phyloP scores from a whole-genome alignment of 352 stramenopile species.

The Pythium aphanidermatum region DNA sequence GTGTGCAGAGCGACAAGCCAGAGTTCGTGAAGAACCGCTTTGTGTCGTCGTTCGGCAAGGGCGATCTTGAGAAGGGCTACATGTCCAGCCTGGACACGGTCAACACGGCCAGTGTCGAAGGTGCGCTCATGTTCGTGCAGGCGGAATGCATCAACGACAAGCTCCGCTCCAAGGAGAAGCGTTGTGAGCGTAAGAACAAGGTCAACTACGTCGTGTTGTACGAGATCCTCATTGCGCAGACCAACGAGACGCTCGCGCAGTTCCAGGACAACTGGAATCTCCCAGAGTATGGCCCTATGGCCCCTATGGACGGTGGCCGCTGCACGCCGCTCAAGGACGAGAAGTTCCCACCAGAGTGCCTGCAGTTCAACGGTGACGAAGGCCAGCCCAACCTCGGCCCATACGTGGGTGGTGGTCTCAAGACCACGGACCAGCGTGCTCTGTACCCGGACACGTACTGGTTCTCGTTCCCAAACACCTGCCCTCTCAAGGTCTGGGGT shows the following conservation, averaged over 20 bases:
- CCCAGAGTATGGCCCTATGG: conserved; percentile 54
- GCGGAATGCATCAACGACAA: conserved; percentile 24
- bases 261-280: conserved; percentile 38
- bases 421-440: conserved; percentile 29
- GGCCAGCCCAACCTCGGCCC: conserved; percentile 54
- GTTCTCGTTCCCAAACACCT: conserved; percentile 73
- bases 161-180: conserved; percentile 4
- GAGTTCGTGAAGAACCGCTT: conserved; percentile 19
- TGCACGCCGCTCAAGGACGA: conserved; percentile 40
- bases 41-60: conserved; percentile 14
- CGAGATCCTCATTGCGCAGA: conserved; percentile 54
- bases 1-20: conserved; percentile 14
- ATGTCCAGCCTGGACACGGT: conserved; percentile 22
- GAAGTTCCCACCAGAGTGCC: conserved; percentile 42
- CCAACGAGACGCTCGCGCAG: conserved; percentile 48
- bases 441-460: conserved; percentile 47
- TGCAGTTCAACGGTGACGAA: conserved; percentile 63
- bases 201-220: conserved; percentile 77
- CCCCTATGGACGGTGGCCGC: conserved; percentile 56
- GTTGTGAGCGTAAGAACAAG: conserved; percentile 39
- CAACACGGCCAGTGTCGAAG: conserved; percentile 27
- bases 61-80: conserved; percentile 19
- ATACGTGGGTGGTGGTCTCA: conserved; percentile 44
- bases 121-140: conserved; percentile 26
- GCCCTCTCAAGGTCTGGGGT: conserved; percentile 27